Evolutionary conservation across 768 basidiomycete species (phyloP), one percentile per base, ranked within the genome.

Genomic region (Suillus bovinus): DNA sequence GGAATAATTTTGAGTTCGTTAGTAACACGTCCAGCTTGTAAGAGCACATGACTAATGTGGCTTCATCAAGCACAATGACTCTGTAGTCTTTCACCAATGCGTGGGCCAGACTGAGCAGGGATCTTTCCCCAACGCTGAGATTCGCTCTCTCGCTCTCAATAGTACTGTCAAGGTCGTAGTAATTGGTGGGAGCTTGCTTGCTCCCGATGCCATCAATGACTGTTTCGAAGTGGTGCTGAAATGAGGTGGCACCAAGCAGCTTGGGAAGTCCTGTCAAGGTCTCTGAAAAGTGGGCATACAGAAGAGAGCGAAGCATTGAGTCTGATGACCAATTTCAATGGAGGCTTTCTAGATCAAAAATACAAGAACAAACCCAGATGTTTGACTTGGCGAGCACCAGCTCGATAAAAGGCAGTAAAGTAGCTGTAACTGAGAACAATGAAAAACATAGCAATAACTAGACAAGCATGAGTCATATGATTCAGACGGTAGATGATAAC

Each of bases 281-380:
- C 72, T 93, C 91, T 0, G 88, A 84, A 69, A 93, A 89, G 68
- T 91, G 89, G 0, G 89, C 83, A 70, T 93, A 93, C 13, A 93
- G 80, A 11, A 88, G 75, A 2, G 88, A 90, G 42, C 90, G 87
- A 5, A 93, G 79, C 77, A 89, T 84, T 7, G 87, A 80, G 71
- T 91, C 90, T 85, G 58, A 44, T 14, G 36, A 47, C 6, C 24
- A 9, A 22, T 49, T 14, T 67, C 1, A 58, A 33, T 1, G 46
- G 36, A 31, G 50, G 56, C 27, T 42, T 8, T 46, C 17, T 5
- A 16, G 0, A 16, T 27, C 42, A 44, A 16, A 20, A 49, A 34
- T n/a, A 24, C 20, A 24, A 22, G 17, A 50, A 31, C 50, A 20
- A 34, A 78, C 79, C 79, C 20, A 83, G 68, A 4, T 82, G 77